phyloP scores from a whole-genome alignment of 2,329 filamentous ascomycete genomes.

The Cordyceps tenuipes region DNA sequence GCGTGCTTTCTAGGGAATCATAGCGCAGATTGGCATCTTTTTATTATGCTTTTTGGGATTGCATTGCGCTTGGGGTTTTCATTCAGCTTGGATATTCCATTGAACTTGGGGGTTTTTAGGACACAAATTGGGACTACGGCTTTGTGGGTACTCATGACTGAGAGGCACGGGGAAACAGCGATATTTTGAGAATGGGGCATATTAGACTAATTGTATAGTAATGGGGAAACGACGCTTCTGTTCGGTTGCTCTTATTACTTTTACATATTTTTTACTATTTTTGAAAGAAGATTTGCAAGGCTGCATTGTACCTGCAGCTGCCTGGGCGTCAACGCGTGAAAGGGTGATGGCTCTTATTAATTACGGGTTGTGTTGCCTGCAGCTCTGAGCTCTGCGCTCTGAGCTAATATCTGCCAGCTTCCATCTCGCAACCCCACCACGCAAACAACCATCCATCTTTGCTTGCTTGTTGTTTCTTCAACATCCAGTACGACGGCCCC shows the following conservation, averaged over 20 bases:
- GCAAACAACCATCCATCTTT: background rate
- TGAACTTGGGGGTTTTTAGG: background rate
- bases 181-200: background rate
- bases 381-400: background rate
- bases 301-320: no score
- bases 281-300: background rate
- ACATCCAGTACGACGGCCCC: background rate
- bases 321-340: background rate
- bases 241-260: no score
- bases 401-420: background rate
- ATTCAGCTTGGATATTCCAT: no score
- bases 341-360: background rate
- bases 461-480: background rate
- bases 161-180: background rate
- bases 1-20: background rate
- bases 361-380: background rate
- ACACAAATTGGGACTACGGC: background rate
- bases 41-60: background rate
- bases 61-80: no score
- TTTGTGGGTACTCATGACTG: background rate
- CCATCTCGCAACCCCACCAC: slow-evolving; percentile 6
- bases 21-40: background rate
- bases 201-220: slow-evolving; percentile 10
- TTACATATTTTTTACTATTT: background rate
- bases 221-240: background rate